A percentile compares a stretch with the other conserved stretches of the same genome.
Conservation (phyloP, 108 stramenopile species). For the Fragilaria crotonensis region DNA sequence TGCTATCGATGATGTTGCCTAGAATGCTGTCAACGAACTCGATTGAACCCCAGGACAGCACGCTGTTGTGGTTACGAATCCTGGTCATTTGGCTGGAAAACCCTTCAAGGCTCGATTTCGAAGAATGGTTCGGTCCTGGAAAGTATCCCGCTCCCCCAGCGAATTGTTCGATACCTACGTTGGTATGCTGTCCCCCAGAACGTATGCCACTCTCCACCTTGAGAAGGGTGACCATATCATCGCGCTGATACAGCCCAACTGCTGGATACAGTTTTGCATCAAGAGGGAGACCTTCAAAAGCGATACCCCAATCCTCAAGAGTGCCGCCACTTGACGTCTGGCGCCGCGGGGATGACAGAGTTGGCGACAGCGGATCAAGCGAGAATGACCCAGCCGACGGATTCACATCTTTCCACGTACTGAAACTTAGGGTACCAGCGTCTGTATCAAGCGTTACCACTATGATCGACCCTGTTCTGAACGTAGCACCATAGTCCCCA, state of each 20-base stretch:
- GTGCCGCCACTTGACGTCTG: constrained; percentile 21
- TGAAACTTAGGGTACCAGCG: constrained; percentile 70
- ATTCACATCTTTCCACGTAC: constrained; percentile 60
- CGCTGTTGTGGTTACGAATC: constrained; percentile 34
- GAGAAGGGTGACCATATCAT: constrained; percentile 68
- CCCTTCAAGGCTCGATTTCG: background rate
- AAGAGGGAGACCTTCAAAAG: constrained; percentile 81
- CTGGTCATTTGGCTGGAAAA: background rate
- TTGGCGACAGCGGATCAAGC: constrained; percentile 27
- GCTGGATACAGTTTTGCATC: constrained; percentile 73
- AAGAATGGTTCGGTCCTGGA: constrained; percentile 7
- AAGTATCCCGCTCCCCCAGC: constrained; percentile 46
- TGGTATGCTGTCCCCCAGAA: constrained; percentile 1
- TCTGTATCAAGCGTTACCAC: constrained; percentile 78
- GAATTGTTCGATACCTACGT: constrained; percentile 7
- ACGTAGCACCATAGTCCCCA: constrained; percentile 70
- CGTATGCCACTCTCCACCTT: constrained; percentile 34
- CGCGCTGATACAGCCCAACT: constrained; percentile 79
- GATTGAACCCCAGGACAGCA: constrained; percentile 43
- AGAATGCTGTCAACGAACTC: constrained; percentile 36
- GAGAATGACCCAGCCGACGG: constrained; percentile 26
- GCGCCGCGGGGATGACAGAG: constrained; percentile 19
- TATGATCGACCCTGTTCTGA: constrained; percentile 72
- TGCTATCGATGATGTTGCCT: constrained; percentile 6
- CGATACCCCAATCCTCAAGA: constrained; percentile 82